These are phyloP conservation scores for Mesostigma viride DNA, from an alignment of 139 green algal genomes.

Conservation along the genomic window DNA sequence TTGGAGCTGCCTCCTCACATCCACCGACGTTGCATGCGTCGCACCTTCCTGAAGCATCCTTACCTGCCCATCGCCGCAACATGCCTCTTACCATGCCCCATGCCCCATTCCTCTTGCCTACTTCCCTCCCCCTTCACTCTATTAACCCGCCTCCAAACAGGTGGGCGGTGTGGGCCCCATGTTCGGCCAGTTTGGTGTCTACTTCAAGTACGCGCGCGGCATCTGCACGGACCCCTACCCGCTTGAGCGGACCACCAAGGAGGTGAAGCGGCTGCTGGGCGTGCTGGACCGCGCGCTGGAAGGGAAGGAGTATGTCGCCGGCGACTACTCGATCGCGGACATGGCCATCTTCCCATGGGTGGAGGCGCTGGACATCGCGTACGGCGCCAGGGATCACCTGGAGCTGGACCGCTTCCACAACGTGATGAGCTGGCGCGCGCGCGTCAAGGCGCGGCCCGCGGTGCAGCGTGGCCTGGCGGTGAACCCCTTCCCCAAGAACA, in stretches of 20 bases:
- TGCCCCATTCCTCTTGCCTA: neutral
- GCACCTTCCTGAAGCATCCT: too few species aligned
- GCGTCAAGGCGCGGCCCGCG: neutral
- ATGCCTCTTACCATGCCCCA: neutral
- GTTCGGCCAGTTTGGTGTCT: neutral
- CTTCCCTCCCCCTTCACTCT: neutral
- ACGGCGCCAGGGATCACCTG: neutral
- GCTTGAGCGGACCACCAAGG: neutral
- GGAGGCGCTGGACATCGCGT: neutral
- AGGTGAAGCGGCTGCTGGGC: neutral
- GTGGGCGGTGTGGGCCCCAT: neutral
- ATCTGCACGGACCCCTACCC: neutral
- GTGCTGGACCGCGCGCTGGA: neutral
- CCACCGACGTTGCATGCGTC: too few species aligned
- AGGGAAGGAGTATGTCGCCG: neutral
- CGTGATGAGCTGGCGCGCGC: neutral
- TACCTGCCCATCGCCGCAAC: too few species aligned
- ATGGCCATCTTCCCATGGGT: neutral
- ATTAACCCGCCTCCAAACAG: too few species aligned
- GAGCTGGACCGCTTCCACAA: neutral
- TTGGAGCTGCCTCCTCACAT: too few species aligned
- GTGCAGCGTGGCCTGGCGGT: neutral
- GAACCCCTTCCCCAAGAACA: neutral
- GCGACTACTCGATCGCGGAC: neutral
- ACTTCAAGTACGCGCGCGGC: slow-evolving; percentile 5